Percentiles rank a stretch among this genome's conserved stretches.
These are phyloP conservation scores for Chalciporus sphaerocephalus DNA, from an alignment of 768 basidiomycete species.

Conservation along the genomic window DNA sequence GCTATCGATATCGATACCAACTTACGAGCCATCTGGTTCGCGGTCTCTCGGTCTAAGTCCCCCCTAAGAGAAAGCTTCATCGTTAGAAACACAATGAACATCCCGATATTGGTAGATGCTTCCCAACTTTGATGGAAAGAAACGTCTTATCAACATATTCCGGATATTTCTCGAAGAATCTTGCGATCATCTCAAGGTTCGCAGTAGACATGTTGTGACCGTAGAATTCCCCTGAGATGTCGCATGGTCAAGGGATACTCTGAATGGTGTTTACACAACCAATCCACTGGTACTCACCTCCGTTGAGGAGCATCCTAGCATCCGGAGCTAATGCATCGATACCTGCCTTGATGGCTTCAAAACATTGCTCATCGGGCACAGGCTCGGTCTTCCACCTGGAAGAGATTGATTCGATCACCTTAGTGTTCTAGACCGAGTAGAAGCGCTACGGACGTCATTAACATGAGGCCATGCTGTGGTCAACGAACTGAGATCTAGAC, in stretches of 20 bases:
- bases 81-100: neutral
- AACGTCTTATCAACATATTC: constrained; percentile 34
- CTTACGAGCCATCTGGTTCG: constrained; percentile 28
- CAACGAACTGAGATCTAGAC: neutral
- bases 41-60: neutral
- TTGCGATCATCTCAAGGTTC: constrained; percentile 46
- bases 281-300: no score
- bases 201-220: constrained; percentile 37
- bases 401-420: neutral
- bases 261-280: no score
- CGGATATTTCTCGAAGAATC: constrained; percentile 46
- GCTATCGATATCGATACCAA: neutral
- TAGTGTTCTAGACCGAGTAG: no score
- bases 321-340: constrained; percentile 40
- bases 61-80: constrained; percentile 6
- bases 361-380: constrained; percentile 54
- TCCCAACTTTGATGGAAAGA: constrained; percentile 32
- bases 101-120: neutral
- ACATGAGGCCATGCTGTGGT: constrained; percentile 48
- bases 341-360: constrained; percentile 56
- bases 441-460: constrained; percentile 61
- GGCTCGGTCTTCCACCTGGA: constrained; percentile 41
- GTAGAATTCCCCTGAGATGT: constrained; percentile 52
- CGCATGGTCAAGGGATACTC: neutral
- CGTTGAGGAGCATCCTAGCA: constrained; percentile 49